Evolutionary conservation across 441 rosid genomes (phyloP).

Genomic region (Manihot esculenta): DNA sequence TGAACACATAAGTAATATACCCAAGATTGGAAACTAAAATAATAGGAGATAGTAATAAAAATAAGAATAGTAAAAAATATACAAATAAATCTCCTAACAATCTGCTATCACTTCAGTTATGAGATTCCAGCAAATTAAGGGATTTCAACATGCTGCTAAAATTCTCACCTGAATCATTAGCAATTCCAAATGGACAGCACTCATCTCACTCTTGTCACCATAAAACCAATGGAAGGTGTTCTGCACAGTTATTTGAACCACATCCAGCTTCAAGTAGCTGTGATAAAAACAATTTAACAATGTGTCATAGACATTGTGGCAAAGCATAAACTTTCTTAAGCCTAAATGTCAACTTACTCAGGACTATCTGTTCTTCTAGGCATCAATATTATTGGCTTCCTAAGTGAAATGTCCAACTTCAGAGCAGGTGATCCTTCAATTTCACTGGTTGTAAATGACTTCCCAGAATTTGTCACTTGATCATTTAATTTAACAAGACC

Average conservation of each 20-base stretch:
- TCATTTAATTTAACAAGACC: slow-evolving; percentile 75
- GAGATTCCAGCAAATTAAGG: no score
- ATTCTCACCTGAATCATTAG: slow-evolving; percentile 79
- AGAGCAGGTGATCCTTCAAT: slow-evolving; percentile 97
- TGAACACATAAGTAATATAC: no score
- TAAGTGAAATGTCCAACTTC: slow-evolving; percentile 87
- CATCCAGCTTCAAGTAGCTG: slow-evolving; percentile 98
- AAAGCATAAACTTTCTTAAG: slow-evolving; percentile 10
- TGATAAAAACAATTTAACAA: slow-evolving; percentile 1
- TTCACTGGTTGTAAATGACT: slow-evolving; percentile 87
- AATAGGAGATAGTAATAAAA: no score
- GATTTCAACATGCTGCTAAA: slow-evolving; percentile 1
- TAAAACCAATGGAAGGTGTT: slow-evolving; percentile 86
- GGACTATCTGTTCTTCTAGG: slow-evolving; percentile 86
- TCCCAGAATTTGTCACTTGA: slow-evolving; percentile 88
- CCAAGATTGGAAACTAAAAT: no score
- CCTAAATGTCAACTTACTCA: slow-evolving; percentile 63
- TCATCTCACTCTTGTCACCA: slow-evolving; percentile 75
- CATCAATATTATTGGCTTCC: slow-evolving; percentile 95
- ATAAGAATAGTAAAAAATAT: no score
- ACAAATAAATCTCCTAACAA: no score
- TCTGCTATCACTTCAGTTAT: no score
- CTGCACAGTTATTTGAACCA: slow-evolving; percentile 85
- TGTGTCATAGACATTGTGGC: background rate
- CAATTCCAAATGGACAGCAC: slow-evolving; percentile 85